Evolutionary conservation across 805 yeast species (phyloP), one percentile per base, ranked within the genome.

Genomic region (Suhomyces faveliae): DNA sequence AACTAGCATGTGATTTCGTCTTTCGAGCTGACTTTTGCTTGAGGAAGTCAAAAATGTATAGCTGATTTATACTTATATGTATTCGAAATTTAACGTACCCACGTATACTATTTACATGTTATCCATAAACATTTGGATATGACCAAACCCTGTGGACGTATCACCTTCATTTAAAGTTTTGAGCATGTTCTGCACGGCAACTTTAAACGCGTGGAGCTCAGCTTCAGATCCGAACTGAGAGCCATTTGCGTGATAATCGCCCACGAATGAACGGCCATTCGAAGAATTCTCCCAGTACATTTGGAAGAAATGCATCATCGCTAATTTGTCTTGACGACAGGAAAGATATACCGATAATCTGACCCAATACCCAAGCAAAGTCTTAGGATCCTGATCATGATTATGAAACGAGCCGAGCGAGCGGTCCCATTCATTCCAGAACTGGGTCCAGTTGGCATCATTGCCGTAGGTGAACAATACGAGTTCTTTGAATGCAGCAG

Each of bases 101-200:
- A 24, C 13, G 8, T 24, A 12, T 19, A 11, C 38, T 42, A 37
- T 37, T 27, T 41, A 37, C 40, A 43, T 37, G 17, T 12, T 13
- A 5, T 40, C 46, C 11, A 52, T 43, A 46, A 56, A 58, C 33
- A 37, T 42, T 42, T 43, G 11, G 82, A 82, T 60, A 57, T 80
- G 48, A 83, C 80, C 17, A 64, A 71, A 27, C 52, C 64, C 4
- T 59, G 75, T 41, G 78, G 77, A 15, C 57, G 73, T 10, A 50
- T 78, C 40, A 75, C 71, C 9, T 61, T 79, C 15, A 43, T 40
- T 42, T 50, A 63, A 51, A n/a, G 50, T 39, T 5, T 46, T 42
- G 37, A 63, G 48, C 45, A 67, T 55, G 11, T 29, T 25, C 11
- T 12, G 13, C 49, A 66, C 43, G 10, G 71, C 68, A 10, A 23